phyloP scores from a whole-genome alignment of 345 rosid species.

The Populus tremula region DNA sequence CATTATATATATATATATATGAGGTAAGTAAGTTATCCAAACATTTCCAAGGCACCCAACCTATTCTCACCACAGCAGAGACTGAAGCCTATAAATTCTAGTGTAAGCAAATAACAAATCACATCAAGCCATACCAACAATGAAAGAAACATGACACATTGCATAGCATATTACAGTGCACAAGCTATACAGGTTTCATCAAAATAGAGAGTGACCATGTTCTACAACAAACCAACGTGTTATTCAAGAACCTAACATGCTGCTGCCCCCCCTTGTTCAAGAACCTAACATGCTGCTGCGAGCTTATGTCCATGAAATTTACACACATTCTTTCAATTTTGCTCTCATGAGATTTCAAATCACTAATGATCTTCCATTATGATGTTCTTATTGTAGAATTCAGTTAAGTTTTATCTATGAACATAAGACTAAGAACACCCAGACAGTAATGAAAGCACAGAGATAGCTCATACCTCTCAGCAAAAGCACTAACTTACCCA shows the following conservation, averaged over 20 bases:
- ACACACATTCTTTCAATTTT: neutral
- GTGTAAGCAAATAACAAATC: neutral
- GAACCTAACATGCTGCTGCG: neutral
- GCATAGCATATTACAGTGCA: neutral
- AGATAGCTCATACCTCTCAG: neutral
- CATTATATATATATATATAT: neutral
- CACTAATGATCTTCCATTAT: neutral
- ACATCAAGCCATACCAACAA: neutral
- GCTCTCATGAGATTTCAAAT: neutral
- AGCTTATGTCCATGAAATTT: neutral
- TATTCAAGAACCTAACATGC: neutral
- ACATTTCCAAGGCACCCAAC: neutral
- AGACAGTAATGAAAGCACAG: neutral
- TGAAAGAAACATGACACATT: neutral
- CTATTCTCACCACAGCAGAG: neutral
- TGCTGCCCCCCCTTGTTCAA: neutral
- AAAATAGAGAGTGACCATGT: neutral
- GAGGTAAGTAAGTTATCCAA: neutral
- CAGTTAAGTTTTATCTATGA: neutral
- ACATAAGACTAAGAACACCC: neutral
- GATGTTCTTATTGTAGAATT: neutral
- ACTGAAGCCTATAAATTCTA: neutral
- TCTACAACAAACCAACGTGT: neutral
- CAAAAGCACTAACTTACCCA: neutral
- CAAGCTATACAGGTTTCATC: neutral